Evolutionary conservation across 192 early-diverging fungal genomes (phyloP).

Genomic region (Rhizophagus prolifer): DNA sequence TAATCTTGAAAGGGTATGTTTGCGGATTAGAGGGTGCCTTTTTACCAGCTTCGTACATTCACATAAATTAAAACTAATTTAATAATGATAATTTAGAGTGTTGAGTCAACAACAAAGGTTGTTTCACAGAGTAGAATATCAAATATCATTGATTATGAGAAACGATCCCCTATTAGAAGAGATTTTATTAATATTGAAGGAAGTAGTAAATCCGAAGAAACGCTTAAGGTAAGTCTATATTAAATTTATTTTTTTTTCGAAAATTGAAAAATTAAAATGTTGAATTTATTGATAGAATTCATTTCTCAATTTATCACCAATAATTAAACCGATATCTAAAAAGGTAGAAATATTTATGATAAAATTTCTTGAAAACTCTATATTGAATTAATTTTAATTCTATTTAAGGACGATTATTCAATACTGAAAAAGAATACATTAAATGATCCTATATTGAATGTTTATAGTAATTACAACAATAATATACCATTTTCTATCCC

Average conservation of each 20-base stretch:
- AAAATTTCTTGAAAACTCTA: not conserved
- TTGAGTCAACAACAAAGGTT: not conserved
- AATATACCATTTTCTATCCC: not conserved
- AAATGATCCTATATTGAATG: not conserved
- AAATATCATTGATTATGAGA: not conserved
- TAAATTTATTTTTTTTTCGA: no score
- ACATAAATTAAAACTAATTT: not conserved
- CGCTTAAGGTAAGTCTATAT: not conserved
- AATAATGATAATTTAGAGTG: not conserved
- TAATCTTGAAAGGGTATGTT: not conserved
- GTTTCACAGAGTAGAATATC: not conserved
- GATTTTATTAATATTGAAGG: not conserved
- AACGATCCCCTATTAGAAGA: not conserved
- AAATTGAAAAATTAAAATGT: no score
- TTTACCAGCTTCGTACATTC: not conserved
- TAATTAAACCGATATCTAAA: not conserved
- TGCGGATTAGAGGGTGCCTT: not conserved
- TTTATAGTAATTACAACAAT: not conserved
- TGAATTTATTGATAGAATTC: no score
- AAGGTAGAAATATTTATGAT: not conserved
- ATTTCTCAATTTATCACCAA: no score
- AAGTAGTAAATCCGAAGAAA: not conserved
- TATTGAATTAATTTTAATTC: not conserved
- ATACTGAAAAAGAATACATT: not conserved
- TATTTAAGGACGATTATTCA: not conserved